Evolutionary conservation across 108 stramenopile species (phyloP).

Genomic region (Nitzschia sp.): DNA sequence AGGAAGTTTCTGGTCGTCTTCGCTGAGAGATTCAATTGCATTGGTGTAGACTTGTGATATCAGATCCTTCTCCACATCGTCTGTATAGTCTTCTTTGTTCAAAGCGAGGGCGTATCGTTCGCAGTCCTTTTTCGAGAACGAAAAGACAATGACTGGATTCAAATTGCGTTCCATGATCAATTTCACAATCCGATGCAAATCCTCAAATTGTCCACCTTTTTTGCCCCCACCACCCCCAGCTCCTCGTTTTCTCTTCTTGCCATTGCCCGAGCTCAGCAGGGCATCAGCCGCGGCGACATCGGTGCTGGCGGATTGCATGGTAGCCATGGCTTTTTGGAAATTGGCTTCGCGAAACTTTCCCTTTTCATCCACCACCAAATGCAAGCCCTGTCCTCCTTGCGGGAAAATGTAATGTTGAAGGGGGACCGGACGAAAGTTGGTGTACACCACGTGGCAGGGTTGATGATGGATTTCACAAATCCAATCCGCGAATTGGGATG

Average conservation of each 20-base stretch:
- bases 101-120: slow-evolving; percentile 92
- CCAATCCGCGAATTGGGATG: slow-evolving; percentile 91
- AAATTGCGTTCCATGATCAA: slow-evolving; percentile 92
- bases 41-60: slow-evolving; percentile 94
- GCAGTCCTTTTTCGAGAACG: slow-evolving; percentile 98
- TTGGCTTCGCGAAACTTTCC: slow-evolving; percentile 94
- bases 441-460: slow-evolving; percentile 99
- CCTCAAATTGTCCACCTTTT: slow-evolving; percentile 59
- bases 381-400: slow-evolving; percentile 91
- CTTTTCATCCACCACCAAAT: slow-evolving; percentile 97
- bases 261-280: slow-evolving; percentile 69
- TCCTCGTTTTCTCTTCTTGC: slow-evolving; percentile 69
- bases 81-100: slow-evolving; percentile 92
- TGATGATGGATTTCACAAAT: slow-evolving; percentile 96
- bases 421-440: slow-evolving; percentile 98
- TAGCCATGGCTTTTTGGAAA: slow-evolving; percentile 95
- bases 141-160: slow-evolving; percentile 98
- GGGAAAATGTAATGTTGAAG: slow-evolving; percentile 99
- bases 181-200: slow-evolving; percentile 94
- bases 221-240: slow-evolving; percentile 42
- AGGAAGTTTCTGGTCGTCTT: slow-evolving; percentile 95
- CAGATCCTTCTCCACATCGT: slow-evolving; percentile 95
- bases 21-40: slow-evolving; percentile 94
- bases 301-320: slow-evolving; percentile 56
- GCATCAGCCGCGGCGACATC: slow-evolving; percentile 64